A percentile compares a stretch with the other conserved stretches of the same genome.
phyloP scores from a whole-genome alignment of 2,329 filamentous ascomycete genomes.

The Stagonosporopsis rhizophila region DNA sequence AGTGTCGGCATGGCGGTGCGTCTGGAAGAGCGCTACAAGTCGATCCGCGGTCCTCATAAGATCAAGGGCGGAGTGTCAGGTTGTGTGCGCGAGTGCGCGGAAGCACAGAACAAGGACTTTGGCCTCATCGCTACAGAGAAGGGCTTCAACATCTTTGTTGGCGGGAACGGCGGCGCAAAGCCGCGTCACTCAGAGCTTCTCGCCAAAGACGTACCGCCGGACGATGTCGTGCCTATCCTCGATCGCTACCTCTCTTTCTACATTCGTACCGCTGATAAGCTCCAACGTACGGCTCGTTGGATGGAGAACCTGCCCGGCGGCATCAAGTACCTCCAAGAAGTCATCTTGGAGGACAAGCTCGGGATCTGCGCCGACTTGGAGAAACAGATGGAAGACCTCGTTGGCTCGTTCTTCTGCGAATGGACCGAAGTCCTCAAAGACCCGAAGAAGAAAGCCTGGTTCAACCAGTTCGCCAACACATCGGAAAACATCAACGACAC shows the following conservation, averaged over 20 bases:
- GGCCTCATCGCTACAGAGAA: constrained; percentile 92
- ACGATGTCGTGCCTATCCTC: constrained; percentile 81
- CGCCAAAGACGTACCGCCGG: constrained; percentile 83
- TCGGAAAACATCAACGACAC: constrained; percentile 68
- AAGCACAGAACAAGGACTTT: constrained; percentile 93
- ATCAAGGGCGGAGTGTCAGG: constrained; percentile 90
- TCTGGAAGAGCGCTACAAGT: constrained; percentile 90
- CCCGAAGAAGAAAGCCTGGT: constrained; percentile 71
- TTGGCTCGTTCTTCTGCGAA: constrained; percentile 86
- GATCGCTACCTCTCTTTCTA: constrained; percentile 94
- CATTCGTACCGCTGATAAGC: constrained; percentile 88
- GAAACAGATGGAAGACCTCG: constrained; percentile 84
- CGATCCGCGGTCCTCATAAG: constrained; percentile 87
- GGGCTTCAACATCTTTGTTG: constrained; percentile 92
- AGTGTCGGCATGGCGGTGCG: constrained; percentile 90
- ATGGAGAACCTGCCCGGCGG: constrained; percentile 84
- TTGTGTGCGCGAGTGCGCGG: constrained; percentile 90
- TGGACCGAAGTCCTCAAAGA: constrained; percentile 83
- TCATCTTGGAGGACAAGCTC: constrained; percentile 84
- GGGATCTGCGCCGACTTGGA: constrained; percentile 86
- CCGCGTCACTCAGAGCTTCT: constrained; percentile 83
- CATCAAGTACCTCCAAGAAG: constrained; percentile 80
- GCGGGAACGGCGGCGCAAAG: constrained; percentile 86
- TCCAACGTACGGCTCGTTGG: constrained; percentile 89
- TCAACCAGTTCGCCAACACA: constrained; percentile 86